Conservation (phyloP, 495 filamentous ascomycete species). For the Xylaria flabelliformis region DNA sequence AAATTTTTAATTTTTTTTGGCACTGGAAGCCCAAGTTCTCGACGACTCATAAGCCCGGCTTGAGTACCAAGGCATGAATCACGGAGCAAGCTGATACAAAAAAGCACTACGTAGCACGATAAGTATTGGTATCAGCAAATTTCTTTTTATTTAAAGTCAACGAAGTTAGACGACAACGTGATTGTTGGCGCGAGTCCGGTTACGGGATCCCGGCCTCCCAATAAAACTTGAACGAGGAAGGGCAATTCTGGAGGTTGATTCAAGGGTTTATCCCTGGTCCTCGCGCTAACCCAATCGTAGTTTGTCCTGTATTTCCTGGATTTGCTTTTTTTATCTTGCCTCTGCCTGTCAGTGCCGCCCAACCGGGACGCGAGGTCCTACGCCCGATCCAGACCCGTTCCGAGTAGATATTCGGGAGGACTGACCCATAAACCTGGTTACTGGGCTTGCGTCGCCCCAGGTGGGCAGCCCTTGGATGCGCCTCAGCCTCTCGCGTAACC, state of each 20-base stretch:
- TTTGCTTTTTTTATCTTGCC: conserved; percentile 16
- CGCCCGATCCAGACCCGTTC: conserved; percentile 20
- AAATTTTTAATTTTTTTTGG: neutral
- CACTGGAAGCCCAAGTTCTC: neutral
- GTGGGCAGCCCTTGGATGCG: neutral
- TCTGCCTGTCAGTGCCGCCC: conserved; percentile 13
- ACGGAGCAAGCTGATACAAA: conserved; percentile 10
- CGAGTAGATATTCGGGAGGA: conserved; percentile 18
- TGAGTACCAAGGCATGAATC: conserved; percentile 12
- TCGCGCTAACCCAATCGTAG: conserved; percentile 12
- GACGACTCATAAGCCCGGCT: conserved; percentile 18
- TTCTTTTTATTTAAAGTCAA: conserved; percentile 24
- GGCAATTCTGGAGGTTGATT: neutral
- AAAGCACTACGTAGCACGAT: conserved; percentile 12
- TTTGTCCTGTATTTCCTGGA: neutral
- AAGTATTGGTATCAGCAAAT: neutral
- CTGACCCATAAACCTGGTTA: conserved; percentile 26
- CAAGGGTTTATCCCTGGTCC: neutral
- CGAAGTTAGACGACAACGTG: conserved; percentile 11
- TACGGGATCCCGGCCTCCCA: neutral
- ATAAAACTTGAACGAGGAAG: conserved; percentile 4
- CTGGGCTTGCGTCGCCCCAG: conserved; percentile 4
- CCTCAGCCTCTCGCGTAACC: conserved; percentile 26
- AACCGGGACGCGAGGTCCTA: conserved; percentile 18
- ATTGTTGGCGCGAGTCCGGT: conserved; percentile 3